phyloP scores from a whole-genome alignment of 140 eudicot species.

The Senecio squalidus region DNA sequence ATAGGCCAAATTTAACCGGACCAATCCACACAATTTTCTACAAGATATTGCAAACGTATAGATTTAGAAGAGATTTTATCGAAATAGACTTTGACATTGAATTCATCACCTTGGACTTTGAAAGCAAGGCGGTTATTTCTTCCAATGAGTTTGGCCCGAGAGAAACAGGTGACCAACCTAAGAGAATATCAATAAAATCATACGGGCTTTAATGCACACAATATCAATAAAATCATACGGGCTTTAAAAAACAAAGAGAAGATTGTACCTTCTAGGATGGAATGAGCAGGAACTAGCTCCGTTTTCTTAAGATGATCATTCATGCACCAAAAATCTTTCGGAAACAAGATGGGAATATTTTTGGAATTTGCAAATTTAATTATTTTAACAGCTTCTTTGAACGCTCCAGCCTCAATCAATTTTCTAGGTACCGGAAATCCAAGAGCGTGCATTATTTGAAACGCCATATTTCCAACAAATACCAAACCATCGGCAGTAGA shows the following conservation, averaged over 20 bases:
- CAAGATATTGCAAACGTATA: conserved; percentile 8
- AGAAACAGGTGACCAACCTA: conserved; percentile 78
- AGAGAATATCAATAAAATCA: conserved; percentile 9
- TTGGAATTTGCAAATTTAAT: conserved; percentile 46
- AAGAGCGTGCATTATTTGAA: conserved; percentile 84
- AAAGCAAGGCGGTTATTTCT: conserved; percentile 53
- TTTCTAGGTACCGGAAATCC: conserved; percentile 59
- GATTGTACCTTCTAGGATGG: conserved; percentile 49
- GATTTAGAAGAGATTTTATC: conserved; percentile 12
- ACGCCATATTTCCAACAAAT: conserved; percentile 81
- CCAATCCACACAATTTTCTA: conserved; percentile 88
- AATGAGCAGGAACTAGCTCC: conserved; percentile 38
- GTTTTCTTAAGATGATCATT: conserved; percentile 25
- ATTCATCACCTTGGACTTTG: conserved; percentile 57
- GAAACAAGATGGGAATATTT: conserved; percentile 47
- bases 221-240: too few species aligned
- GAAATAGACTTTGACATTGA: not conserved
- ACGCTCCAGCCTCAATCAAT: conserved; percentile 51
- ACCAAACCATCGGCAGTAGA: conserved; percentile 65
- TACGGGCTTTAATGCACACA: too few species aligned
- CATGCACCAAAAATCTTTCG: conserved; percentile 71
- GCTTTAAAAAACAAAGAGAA: not conserved
- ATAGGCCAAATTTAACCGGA: conserved; percentile 52
- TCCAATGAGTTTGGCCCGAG: conserved; percentile 66
- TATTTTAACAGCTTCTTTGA: conserved; percentile 42